Conservation (phyloP, 1,284 basidiomycete species). For the Cryptococcus neoformans region DNA sequence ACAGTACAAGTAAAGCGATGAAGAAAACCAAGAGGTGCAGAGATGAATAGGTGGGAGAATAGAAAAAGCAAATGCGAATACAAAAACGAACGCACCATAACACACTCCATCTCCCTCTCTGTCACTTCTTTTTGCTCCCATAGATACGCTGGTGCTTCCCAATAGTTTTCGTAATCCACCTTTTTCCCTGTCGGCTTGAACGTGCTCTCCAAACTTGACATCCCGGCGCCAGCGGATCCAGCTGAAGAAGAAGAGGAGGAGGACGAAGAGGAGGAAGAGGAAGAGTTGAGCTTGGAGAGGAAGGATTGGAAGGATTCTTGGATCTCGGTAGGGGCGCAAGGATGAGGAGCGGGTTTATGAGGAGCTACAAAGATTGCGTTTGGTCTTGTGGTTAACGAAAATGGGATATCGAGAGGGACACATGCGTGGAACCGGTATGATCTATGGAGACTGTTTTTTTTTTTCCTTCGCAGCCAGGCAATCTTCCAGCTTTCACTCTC, state of each 20-base stretch:
- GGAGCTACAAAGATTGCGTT: constrained; percentile 51
- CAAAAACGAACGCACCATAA: constrained; percentile 60
- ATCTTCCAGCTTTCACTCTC: no score
- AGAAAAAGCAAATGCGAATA: no score
- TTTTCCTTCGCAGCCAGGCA: no score
- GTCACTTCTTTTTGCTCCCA: constrained; percentile 64
- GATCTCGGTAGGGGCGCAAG: constrained; percentile 67
- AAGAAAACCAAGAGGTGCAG: no score
- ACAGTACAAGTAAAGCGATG: no score
- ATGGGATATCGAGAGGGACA: no score
- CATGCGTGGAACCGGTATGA: no score
- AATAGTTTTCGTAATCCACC: constrained; percentile 62
- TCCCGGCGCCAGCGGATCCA: neutral
- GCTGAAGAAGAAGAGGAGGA: neutral
- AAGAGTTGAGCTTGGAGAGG: constrained; percentile 55
- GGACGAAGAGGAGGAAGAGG: constrained; percentile 16
- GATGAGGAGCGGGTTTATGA: constrained; percentile 66
- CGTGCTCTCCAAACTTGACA: neutral
- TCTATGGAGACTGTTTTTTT: no score
- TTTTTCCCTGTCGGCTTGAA: constrained; percentile 30
- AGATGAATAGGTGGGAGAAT: no score
- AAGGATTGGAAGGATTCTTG: constrained; percentile 62
- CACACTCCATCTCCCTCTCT: constrained; percentile 71
- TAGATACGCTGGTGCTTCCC: constrained; percentile 69
- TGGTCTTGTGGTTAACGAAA: no score